A percentile compares a stretch with the other conserved stretches of the same genome.
These are phyloP conservation scores for Aspergillus biplanus DNA, from an alignment of 495 filamentous ascomycete genomes.

Conservation along the genomic window DNA sequence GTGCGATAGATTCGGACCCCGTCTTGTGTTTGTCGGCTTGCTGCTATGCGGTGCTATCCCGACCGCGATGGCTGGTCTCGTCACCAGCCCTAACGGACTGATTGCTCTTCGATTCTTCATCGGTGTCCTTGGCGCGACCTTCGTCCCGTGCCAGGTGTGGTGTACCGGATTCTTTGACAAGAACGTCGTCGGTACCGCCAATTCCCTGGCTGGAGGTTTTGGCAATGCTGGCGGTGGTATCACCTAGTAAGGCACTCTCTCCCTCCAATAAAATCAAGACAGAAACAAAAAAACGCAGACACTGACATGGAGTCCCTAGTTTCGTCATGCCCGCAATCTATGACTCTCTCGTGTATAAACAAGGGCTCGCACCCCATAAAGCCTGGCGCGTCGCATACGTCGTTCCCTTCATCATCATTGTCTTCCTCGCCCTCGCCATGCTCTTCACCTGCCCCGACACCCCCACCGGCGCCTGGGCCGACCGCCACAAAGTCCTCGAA, in stretches of 20 bases:
- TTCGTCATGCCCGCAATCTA: slow-evolving; percentile 95
- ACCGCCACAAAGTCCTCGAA: slow-evolving; percentile 56
- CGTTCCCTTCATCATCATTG: slow-evolving; percentile 82
- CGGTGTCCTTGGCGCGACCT: slow-evolving; percentile 86
- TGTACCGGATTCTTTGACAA: slow-evolving; percentile 95
- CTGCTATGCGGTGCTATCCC: slow-evolving; percentile 80
- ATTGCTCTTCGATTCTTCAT: slow-evolving; percentile 87
- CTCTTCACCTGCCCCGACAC: slow-evolving; percentile 78
- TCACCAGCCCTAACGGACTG: slow-evolving; percentile 69
- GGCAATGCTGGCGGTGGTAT: slow-evolving; percentile 93
- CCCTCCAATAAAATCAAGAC: too few relatives aligned
- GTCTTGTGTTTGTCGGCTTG: slow-evolving; percentile 77
- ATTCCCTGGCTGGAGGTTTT: slow-evolving; percentile 81
- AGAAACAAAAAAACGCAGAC: neutral
- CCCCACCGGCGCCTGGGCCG: slow-evolving; percentile 80
- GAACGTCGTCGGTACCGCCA: slow-evolving; percentile 90
- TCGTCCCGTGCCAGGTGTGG: slow-evolving; percentile 97
- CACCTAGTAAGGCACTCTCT: slow-evolving; percentile 49
- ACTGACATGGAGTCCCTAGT: slow-evolving; percentile 36
- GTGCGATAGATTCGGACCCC: slow-evolving; percentile 84
- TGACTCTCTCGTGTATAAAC: slow-evolving; percentile 68
- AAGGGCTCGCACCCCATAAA: slow-evolving; percentile 61
- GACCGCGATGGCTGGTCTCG: slow-evolving; percentile 78
- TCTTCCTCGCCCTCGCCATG: slow-evolving; percentile 65
- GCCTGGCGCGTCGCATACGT: slow-evolving; percentile 88